A percentile compares a stretch with the other conserved stretches of the same genome.
These are phyloP conservation scores for Myotisia sp. DNA, from an alignment of 2,329 filamentous ascomycete species.

Conservation along the genomic window DNA sequence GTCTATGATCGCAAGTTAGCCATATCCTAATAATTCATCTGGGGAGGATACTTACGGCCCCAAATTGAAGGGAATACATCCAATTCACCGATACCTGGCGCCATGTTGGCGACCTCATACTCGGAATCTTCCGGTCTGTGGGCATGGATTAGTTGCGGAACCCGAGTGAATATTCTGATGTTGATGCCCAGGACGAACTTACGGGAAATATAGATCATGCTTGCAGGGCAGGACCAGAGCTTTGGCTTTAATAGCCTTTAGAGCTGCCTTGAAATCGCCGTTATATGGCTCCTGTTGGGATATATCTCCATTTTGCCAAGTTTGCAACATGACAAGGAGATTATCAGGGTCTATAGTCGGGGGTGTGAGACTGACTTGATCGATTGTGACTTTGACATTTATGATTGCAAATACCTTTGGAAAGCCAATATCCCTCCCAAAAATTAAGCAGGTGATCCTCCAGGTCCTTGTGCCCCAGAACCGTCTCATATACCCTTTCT, in stretches of 20 bases:
- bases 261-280: constrained; percentile 49
- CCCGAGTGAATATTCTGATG: constrained; percentile 2
- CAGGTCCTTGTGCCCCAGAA: constrained; percentile 50
- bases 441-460: constrained; percentile 62
- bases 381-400: background rate
- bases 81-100: constrained; percentile 42
- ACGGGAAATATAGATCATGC: constrained; percentile 70
- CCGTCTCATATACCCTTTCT: constrained; percentile 50
- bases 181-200: constrained; percentile 17
- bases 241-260: constrained; percentile 58
- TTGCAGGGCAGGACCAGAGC: constrained; percentile 55
- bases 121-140: constrained; percentile 58
- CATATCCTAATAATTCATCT: background rate
- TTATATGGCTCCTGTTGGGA: constrained; percentile 55
- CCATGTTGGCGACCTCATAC: constrained; percentile 54
- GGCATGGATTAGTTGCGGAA: constrained; percentile 8
- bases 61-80: constrained; percentile 46
- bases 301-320: constrained; percentile 62
- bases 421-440: constrained; percentile 61
- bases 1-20: constrained; percentile 19
- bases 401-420: constrained; percentile 37
- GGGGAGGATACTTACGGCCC: constrained; percentile 38
- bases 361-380: background rate
- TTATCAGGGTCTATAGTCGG: constrained; percentile 52
- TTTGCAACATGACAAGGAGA: constrained; percentile 58